Evolutionary conservation across 2,329 filamentous ascomycete species (phyloP), one percentile per base, ranked within the genome.

Genomic region (Verticillium longisporum): DNA sequence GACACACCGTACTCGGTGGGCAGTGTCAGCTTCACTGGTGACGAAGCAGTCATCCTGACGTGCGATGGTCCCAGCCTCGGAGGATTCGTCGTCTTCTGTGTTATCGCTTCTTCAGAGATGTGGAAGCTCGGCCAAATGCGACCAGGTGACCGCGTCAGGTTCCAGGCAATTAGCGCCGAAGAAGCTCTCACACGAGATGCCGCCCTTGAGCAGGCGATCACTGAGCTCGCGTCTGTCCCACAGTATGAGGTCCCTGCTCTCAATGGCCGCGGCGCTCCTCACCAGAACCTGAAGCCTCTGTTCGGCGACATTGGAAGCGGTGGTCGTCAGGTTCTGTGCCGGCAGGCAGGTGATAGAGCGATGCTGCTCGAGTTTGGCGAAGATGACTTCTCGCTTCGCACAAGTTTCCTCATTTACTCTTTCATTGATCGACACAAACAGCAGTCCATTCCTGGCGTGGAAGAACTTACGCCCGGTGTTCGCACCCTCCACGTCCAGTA

Each of bases 111-210:
- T 13, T 72, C 72, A 1, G 75, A 78, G 36, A 66, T 78, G 66
- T 78, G 74, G 74, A 77, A 77, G 64, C 62, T 78, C 31, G 77
- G 76, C 10, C 76, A 77, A 61, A 67, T 75, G 14, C 69, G 70
- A 7, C 73, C 75, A 1, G 76, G 77, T 1, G 76, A 78, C 61
- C 68, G 64, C 14, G 69, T 77, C n/a, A 67, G 65, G 0, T 71
- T 77, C 37, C 67, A 65, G 1, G 68, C 71, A 10, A 68, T 76
- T 32, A 66, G 57, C 9, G 65, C 69, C 7, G 63, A 66, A 4
- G 63, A 62, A 18, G 72, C 72, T 1, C 26, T 70, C 4, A 60
- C 64, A 11, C 64, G 73, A 10, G 67, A 71, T 4, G 58, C 56
- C 2, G 59, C 62, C 7, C 63, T 73, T 3, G 61, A 60, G 1